Evolutionary conservation across 139 green algal genomes (phyloP).

Genomic region (Dunaliella sp.): DNA sequence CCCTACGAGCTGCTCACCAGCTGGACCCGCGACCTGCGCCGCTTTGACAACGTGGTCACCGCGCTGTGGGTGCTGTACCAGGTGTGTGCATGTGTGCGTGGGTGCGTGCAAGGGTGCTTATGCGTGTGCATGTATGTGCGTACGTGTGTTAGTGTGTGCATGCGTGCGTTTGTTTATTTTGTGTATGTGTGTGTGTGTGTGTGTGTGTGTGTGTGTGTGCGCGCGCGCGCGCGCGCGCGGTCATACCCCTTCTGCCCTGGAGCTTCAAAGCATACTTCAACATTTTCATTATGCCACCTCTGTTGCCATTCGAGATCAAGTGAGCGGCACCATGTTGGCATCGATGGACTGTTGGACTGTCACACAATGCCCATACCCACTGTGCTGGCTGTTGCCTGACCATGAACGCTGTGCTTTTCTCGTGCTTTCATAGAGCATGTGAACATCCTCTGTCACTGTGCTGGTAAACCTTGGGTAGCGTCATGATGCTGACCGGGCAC

Average conservation of each 20-base stretch:
- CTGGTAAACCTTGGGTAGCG: background rate
- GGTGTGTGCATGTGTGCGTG: conserved; percentile 31
- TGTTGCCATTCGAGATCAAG: background rate
- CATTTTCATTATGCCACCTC: background rate
- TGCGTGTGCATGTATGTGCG: background rate
- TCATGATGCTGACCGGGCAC: background rate
- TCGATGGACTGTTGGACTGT: too few relatives aligned
- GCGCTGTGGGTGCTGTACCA: conserved; percentile 60
- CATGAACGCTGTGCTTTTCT: too few relatives aligned
- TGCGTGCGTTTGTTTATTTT: background rate
- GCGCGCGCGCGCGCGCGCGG: background rate
- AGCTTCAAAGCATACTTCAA: background rate
- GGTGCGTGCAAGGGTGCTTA: background rate
- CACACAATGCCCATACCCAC: background rate
- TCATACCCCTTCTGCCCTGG: background rate
- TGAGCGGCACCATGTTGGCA: background rate
- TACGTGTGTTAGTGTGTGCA: background rate
- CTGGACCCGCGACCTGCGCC: conserved; percentile 12
- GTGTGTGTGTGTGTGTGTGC: background rate
- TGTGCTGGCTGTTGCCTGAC: too few relatives aligned
- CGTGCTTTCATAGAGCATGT: too few relatives aligned
- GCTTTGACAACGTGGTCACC: conserved; percentile 65
- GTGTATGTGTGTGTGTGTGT: background rate
- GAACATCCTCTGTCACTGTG: too few relatives aligned
- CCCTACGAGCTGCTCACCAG: conserved; percentile 14